Conservation (phyloP, 2,329 filamentous ascomycete genomes). For the Neofusicoccum umdonicola region DNA sequence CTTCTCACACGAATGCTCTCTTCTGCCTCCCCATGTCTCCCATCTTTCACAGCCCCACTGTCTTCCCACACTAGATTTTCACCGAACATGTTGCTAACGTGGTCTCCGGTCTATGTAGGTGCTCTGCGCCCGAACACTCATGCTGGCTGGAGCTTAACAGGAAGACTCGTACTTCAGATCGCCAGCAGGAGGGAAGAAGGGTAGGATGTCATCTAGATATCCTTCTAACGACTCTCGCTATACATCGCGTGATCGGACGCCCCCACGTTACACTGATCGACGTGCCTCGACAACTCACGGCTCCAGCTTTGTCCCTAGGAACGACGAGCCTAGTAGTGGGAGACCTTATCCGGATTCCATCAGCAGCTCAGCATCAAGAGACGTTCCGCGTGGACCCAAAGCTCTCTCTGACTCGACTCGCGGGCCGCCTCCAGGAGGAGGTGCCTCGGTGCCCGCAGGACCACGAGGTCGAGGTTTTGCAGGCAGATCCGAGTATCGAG, state of each 20-base stretch:
- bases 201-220: conserved; percentile 24
- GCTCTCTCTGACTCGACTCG: conserved; percentile 65
- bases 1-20: no score
- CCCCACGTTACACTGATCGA: conserved; percentile 64
- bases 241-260: conserved; percentile 44
- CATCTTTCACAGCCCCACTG: not conserved
- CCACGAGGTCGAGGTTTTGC: conserved; percentile 66
- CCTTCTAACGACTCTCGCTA: conserved; percentile 21
- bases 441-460: conserved; percentile 33
- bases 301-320: conserved; percentile 53
- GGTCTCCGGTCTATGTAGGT: not conserved
- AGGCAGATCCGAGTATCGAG: conserved; percentile 55
- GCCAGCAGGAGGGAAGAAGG: conserved; percentile 26
- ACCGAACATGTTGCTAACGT: not conserved
- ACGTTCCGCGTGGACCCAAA: conserved; percentile 79
- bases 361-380: conserved; percentile 38
- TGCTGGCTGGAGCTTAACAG: conserved; percentile 2
- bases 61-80: not conserved
- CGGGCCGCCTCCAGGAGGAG: conserved; percentile 32
- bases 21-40: not conserved
- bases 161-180: conserved; percentile 29
- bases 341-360: conserved; percentile 30
- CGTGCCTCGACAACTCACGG: conserved; percentile 64
- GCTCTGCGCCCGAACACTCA: conserved; percentile 10
- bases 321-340: conserved; percentile 31